Evolutionary conservation across 805 yeast species (phyloP).

Genomic region (Hanseniaspora lachancei): DNA sequence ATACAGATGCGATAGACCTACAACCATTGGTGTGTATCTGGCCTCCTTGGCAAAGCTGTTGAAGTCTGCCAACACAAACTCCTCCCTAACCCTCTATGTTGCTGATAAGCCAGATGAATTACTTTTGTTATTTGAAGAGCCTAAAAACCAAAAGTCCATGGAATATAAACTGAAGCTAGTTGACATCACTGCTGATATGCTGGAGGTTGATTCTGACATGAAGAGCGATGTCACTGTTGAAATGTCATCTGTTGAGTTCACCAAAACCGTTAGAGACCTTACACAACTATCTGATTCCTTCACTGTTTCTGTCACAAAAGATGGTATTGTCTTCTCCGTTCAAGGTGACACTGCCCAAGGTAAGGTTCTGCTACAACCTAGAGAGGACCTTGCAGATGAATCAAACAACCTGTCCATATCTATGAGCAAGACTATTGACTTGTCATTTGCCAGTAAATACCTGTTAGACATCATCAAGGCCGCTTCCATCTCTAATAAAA

Average conservation of each 20-base stretch:
- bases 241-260: constrained; percentile 79
- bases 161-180: constrained; percentile 84
- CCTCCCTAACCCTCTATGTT: constrained; percentile 75
- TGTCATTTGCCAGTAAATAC: constrained; percentile 85
- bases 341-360: constrained; percentile 91
- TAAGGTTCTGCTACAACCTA: constrained; percentile 71
- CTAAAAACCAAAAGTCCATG: constrained; percentile 76
- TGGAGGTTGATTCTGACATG: constrained; percentile 76
- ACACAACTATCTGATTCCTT: constrained; percentile 77
- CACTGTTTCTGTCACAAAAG: constrained; percentile 76
- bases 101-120: constrained; percentile 77
- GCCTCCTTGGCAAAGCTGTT: constrained; percentile 77
- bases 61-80: constrained; percentile 82
- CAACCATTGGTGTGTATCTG: constrained; percentile 83
- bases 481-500: constrained; percentile 57
- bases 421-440: constrained; percentile 72
- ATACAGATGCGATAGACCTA: constrained; percentile 88
- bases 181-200: constrained; percentile 92
- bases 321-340: constrained; percentile 74
- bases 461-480: constrained; percentile 87
- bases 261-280: constrained; percentile 80
- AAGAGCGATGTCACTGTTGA: constrained; percentile 76
- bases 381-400: constrained; percentile 65
- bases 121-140: constrained; percentile 76
- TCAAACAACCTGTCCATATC: constrained; percentile 63